phyloP scores from a whole-genome alignment of 306 rosid genomes.

The Cucumis sativus region DNA sequence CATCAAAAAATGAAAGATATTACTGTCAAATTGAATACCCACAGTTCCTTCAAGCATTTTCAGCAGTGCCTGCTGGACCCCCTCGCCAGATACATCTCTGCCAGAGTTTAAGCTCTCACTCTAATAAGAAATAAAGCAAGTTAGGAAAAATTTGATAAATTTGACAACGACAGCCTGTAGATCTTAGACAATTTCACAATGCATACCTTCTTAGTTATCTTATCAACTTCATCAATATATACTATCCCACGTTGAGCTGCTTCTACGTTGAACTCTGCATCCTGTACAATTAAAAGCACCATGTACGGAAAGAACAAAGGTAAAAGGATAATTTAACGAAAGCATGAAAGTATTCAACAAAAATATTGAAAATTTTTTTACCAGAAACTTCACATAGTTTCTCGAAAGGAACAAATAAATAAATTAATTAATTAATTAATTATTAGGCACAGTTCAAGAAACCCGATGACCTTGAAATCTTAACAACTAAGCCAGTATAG shows the following conservation, averaged over 20 bases:
- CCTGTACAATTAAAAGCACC: conserved; percentile 28
- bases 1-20: background rate
- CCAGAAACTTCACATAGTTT: background rate
- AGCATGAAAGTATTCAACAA: background rate
- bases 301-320: background rate
- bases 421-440: background rate
- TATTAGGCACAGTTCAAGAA: background rate
- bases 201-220: conserved; percentile 53
- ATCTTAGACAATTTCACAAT: background rate
- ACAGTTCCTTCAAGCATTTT: conserved; percentile 82
- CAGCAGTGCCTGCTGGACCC: conserved; percentile 67
- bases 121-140: conserved; percentile 18
- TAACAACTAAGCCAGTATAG: too few relatives aligned
- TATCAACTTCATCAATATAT: conserved; percentile 66
- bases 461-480: too few relatives aligned
- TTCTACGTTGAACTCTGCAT: conserved; percentile 61
- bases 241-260: conserved; percentile 63
- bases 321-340: background rate
- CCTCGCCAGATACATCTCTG: conserved; percentile 78
- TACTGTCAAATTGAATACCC: conserved; percentile 13
- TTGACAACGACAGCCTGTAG: background rate
- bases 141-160: background rate
- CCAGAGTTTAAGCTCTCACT: conserved; percentile 40
- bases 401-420: background rate
- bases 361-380: background rate